phyloP scores from a whole-genome alignment of 1,139 yeast species.

The Lodderomyces parapsilosis region DNA sequence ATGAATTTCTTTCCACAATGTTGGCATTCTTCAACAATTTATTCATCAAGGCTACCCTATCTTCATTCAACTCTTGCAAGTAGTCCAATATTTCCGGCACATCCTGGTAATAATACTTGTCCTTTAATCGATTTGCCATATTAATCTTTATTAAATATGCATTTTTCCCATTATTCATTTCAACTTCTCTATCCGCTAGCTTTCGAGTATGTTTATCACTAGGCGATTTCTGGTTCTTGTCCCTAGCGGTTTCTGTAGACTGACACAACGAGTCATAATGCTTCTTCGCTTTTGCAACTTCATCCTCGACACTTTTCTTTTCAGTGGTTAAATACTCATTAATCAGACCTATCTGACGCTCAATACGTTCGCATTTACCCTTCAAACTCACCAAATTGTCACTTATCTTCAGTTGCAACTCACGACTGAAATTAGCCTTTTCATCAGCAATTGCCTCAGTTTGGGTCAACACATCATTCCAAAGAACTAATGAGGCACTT shows the following conservation, averaged over 20 bases:
- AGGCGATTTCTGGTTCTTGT: slow-evolving; percentile 60
- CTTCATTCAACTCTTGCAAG: slow-evolving; percentile 80
- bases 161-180: slow-evolving; percentile 87
- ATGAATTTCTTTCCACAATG: slow-evolving; percentile 58
- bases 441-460: slow-evolving; percentile 81
- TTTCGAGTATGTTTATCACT: slow-evolving; percentile 60
- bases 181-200: slow-evolving; percentile 61
- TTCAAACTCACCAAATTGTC: slow-evolving; percentile 60
- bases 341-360: slow-evolving; percentile 56
- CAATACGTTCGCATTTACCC: slow-evolving; percentile 51
- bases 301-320: slow-evolving; percentile 61
- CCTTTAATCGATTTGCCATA: slow-evolving; percentile 86
- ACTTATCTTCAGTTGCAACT: slow-evolving; percentile 59
- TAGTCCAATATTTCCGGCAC: slow-evolving; percentile 88
- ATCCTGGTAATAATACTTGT: slow-evolving; percentile 90
- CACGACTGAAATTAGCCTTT: slow-evolving; percentile 58
- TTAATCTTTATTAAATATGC: slow-evolving; percentile 76
- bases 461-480: slow-evolving; percentile 86
- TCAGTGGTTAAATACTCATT: slow-evolving; percentile 58
- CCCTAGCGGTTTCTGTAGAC: slow-evolving; percentile 75
- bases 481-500: slow-evolving; percentile 86
- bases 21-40: slow-evolving; percentile 66
- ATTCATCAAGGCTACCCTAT: slow-evolving; percentile 71
- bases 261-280: slow-evolving; percentile 79
- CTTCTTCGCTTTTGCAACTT: slow-evolving; percentile 68